Evolutionary conservation across 2,329 filamentous ascomycete species (phyloP).

Genomic region (Neonectria hederae): DNA sequence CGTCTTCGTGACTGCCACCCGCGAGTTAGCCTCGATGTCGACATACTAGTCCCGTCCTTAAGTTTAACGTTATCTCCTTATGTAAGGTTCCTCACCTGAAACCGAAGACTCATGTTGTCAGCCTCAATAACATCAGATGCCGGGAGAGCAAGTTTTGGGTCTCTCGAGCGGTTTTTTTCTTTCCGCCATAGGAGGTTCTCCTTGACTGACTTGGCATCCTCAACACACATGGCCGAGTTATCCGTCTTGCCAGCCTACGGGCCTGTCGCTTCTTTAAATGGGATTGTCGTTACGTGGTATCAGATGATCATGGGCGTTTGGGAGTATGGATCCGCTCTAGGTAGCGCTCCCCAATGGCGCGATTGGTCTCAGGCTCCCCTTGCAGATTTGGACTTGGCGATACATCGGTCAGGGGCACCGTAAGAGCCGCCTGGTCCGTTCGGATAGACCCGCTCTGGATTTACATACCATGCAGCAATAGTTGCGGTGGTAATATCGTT

Average conservation of each 20-base stretch:
- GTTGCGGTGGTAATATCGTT: not conserved
- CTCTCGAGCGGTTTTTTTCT: no score
- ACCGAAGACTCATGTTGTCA: not conserved
- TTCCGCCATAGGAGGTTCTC: not conserved
- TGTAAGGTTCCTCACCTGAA: constrained; percentile 3
- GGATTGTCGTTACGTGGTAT: constrained; percentile 9
- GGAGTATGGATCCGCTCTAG: not conserved
- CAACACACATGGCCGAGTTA: constrained; percentile 5
- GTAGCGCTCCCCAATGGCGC: constrained; percentile 5
- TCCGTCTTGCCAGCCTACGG: constrained; percentile 8
- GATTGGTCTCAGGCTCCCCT: not conserved
- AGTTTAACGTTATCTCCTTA: not conserved
- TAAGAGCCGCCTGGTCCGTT: not conserved
- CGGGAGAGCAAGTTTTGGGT: not conserved
- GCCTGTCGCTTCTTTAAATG: not conserved
- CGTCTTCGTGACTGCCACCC: not conserved
- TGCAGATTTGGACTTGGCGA: not conserved
- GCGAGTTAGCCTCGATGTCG: not conserved
- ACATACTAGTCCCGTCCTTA: not conserved
- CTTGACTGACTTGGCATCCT: constrained; percentile 2
- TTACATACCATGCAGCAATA: constrained; percentile 1
- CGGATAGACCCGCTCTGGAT: not conserved
- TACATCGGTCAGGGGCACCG: constrained; percentile 6
- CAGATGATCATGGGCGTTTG: constrained; percentile 14
- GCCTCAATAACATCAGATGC: not conserved